Base-by-base conservation (phyloP, 2,329 filamentous ascomycete genomes). In the Diplodia seriata region DNA sequence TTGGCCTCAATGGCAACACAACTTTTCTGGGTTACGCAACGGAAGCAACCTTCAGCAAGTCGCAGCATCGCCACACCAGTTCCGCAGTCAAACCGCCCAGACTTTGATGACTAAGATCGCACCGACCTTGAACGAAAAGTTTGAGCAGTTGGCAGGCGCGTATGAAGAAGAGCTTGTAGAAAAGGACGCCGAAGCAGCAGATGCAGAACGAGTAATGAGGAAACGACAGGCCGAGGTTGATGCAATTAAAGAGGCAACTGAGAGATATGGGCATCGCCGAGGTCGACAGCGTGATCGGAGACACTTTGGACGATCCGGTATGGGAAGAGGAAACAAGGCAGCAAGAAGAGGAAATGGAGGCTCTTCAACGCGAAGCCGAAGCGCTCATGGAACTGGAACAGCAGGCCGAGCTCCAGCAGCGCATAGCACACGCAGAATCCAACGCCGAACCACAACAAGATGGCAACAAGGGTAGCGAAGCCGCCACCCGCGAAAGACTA, bases 151-250 rank as follows among this genome's bases (percentile, higher is more conserved):
- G 26, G 81, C 83, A 4, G 70, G 73, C 23, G 79, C 80, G 67
- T 93, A 92, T 74, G 92, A 95, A 68, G 86, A 89, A 33, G 91
- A 94, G 75, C 87, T 92, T 73, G 85, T 86, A 64, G 90, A 93
- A 71, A 93, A 92, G 75, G 88, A 92, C 64, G 77, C 77, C 3
- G 83, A 85, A 69, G 74, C 79, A 0, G 73, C 76, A 11, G 83
- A 85, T 69, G 81, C 82, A 1, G 80, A 83, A 66, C 79, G 82
- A 3, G 81, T 85, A 1, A 78, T 81, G 26, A 78, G 78, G 69
- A 90, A 89, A 71, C 89, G 90, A 0, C 87, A 91, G 70, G 84
- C 86, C 38, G 91, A 94, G 75, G 83, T 92, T 4, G 85, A 86
- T 54, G 80, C 82, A n/a, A 1, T 81, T 90, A 18, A 85, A 84